Conservation (phyloP, 345 rosid genomes). For the Salix koriyanagi region DNA sequence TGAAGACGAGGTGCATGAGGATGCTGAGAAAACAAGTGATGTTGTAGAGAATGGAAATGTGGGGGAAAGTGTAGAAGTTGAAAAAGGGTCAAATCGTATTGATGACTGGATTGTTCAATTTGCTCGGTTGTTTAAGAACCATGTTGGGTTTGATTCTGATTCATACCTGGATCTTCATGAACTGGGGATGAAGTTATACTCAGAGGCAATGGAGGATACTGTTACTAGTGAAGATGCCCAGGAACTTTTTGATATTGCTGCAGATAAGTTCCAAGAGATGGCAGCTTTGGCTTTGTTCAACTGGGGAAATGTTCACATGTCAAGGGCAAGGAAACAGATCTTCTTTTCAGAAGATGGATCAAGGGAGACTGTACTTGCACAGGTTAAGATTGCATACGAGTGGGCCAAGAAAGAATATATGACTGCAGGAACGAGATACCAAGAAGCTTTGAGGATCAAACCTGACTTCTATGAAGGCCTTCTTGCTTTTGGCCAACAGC, state of each 20-base stretch:
- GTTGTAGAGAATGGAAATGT: slow-evolving; percentile 44
- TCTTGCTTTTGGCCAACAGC: slow-evolving; percentile 95
- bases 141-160: slow-evolving; percentile 96
- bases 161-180: slow-evolving; percentile 89
- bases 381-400: slow-evolving; percentile 51
- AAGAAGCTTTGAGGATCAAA: slow-evolving; percentile 71
- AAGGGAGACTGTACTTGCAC: slow-evolving; percentile 51
- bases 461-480: slow-evolving; percentile 88
- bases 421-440: slow-evolving; percentile 71
- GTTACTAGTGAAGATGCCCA: slow-evolving; percentile 85
- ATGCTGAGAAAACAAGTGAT: slow-evolving; percentile 27
- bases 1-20: slow-evolving; percentile 30
- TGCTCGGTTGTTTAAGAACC: slow-evolving; percentile 85
- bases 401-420: slow-evolving; percentile 76
- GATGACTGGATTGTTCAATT: slow-evolving; percentile 92
- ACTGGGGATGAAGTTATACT: slow-evolving; percentile 84
- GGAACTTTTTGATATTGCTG: slow-evolving; percentile 73
- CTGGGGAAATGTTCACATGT: slow-evolving; percentile 97
- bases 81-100: slow-evolving; percentile 36
- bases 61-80: slow-evolving; percentile 33
- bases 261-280: slow-evolving; percentile 97
- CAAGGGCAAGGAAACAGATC: slow-evolving; percentile 73
- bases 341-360: slow-evolving; percentile 62
- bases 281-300: slow-evolving; percentile 86
- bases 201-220: slow-evolving; percentile 91